Conservation (phyloP, 257 asterid species). For the Solanum sitiens region DNA sequence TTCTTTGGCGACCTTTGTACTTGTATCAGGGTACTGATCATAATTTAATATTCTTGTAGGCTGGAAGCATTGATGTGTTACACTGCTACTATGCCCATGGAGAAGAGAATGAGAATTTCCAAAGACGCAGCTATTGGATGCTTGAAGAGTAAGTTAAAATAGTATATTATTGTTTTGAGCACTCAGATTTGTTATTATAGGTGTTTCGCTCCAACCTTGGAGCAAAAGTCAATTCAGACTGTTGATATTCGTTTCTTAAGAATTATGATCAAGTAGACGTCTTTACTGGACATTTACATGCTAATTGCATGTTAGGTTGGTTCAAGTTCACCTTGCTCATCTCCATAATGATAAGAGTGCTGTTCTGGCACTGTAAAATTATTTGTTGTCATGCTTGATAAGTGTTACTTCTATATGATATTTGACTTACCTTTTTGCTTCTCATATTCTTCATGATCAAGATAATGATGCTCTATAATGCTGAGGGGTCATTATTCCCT, state of each 20-base stretch:
- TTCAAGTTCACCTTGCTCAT: not conserved
- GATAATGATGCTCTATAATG: not conserved
- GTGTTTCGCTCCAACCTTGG: not conserved
- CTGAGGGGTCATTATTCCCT: not conserved
- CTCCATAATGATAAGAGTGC: not conserved
- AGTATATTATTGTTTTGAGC: not conserved
- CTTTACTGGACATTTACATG: not conserved
- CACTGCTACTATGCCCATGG: slow-evolving; percentile 99
- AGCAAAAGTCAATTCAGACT: not conserved
- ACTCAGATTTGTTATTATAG: not conserved
- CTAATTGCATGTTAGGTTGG: not conserved
- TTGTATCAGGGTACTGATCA: slow-evolving; percentile 6
- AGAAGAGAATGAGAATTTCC: slow-evolving; percentile 72
- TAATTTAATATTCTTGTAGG: slow-evolving; percentile 30
- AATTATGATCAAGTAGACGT: not conserved
- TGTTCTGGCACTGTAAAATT: not conserved
- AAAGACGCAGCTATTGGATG: slow-evolving; percentile 97
- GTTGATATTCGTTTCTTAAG: not conserved
- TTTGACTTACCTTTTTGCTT: not conserved
- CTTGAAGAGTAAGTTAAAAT: slow-evolving; percentile 75
- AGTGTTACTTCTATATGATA: not conserved
- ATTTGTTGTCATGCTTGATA: not conserved
- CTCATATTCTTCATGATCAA: not conserved
- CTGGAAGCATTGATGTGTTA: slow-evolving; percentile 82
- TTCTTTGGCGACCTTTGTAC: slow-evolving; percentile 6